phyloP scores from a whole-genome alignment of 257 asterid species.

The Fraxinus cuspidata region DNA sequence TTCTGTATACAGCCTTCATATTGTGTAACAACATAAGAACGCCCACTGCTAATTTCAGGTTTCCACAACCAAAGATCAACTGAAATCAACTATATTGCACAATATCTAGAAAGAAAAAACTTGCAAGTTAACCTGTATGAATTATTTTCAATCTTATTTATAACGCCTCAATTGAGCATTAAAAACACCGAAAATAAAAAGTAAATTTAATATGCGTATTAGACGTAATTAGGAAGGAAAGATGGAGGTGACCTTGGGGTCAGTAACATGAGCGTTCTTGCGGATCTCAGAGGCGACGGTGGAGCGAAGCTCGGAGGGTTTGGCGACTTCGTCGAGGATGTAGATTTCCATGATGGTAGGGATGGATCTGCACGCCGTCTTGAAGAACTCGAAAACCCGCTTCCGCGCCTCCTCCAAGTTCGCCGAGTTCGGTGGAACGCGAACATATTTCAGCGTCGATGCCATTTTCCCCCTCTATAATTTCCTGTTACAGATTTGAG shows the following conservation, averaged over 20 bases:
- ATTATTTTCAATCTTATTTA: not conserved
- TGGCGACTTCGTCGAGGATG: constrained; percentile 65
- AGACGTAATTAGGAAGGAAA: not conserved
- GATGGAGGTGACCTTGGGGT: constrained; percentile 63
- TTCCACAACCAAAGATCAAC: not conserved
- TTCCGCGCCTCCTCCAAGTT: constrained; percentile 68
- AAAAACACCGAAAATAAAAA: constrained; percentile 1
- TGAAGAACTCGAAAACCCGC: constrained; percentile 79
- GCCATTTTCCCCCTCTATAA: constrained; percentile 31
- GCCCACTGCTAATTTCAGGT: not conserved
- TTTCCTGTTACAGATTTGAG: not conserved
- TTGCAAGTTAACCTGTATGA: not conserved
- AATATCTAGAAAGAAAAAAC: not conserved
- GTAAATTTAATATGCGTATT: not conserved
- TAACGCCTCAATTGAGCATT: not conserved
- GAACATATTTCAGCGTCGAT: constrained; percentile 56
- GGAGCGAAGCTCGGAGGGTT: constrained; percentile 75
- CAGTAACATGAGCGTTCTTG: constrained; percentile 63
- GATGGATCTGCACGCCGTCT: constrained; percentile 83
- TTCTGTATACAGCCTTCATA: not conserved
- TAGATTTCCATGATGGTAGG: constrained; percentile 80
- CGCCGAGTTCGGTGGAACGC: constrained; percentile 78
- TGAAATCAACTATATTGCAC: not conserved
- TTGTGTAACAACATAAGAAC: not conserved
- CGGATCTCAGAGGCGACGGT: constrained; percentile 68